Evolutionary conservation across 306 rosid genomes (phyloP), one percentile per base, ranked within the genome.

Genomic region (Rosa persica): DNA sequence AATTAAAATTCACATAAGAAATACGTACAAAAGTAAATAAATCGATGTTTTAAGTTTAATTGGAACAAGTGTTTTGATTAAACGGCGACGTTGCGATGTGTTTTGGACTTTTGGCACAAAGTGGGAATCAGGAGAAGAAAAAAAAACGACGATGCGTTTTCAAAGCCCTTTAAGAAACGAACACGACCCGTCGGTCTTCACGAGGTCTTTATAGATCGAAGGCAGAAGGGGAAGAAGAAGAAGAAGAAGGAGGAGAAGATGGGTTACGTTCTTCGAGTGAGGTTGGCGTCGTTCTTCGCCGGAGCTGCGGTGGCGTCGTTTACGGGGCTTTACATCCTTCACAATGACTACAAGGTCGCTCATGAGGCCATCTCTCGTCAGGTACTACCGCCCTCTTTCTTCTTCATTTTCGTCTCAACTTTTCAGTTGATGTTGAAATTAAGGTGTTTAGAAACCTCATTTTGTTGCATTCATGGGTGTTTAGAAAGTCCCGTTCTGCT

Each of bases 281-380:
- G 98, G 88, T 80, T 93, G 82, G 97, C 97, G 6, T 89, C 98
- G 39, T 93, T 93, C 86, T 93, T 93, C 81, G 74, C 89, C 10
- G 98, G 99, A 4, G 97, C 96, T 34, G 97, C 99, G 43, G 82
- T 81, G 82, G 92, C 97, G 72, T 91, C 98, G 80, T 86, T 88
- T 76, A 74, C 80, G 6, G 97, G 98, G 65, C 83, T 95, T 71
- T 95, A 82, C 77, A 75, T 89, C 76, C 99, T 91, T 67, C 97
- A 89, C 73, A 83, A 79, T 71, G 99, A 95, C 76, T 95, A 93
- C 97, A 88, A 88, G 85, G 70, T 89, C 70, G 96, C 96, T 2
- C 92, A 95, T 30, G 83, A 92, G 12, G 71, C 93, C 74, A 84
- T 91, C 61, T 76, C 89, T 23, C 88, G 88, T 34, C 93, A 95